Evolutionary conservation across 345 rosid species (phyloP), one percentile per base, ranked within the genome.

Genomic region (Hibiscus trionum): DNA sequence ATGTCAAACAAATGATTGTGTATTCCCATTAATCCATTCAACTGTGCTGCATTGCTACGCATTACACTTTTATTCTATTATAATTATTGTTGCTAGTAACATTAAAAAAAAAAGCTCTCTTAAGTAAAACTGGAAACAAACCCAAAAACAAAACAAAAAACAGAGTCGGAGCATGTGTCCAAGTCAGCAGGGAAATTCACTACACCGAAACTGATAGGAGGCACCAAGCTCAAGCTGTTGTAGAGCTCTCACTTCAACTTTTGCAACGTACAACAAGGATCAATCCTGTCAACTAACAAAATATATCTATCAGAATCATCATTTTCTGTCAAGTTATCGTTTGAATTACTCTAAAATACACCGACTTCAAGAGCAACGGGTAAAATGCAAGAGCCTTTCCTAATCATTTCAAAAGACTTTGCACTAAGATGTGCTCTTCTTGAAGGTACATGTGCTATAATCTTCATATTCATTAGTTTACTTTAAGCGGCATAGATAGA

Each of bases 281-380:
- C 50, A 67, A 72, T 39, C 66, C 81, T 75, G 73, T 59, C 70
- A 71, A 16, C 60, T 68, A 50, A 68, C 46, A 42, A 60, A 53
- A 15, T 11, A 7, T 17, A 56, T 5, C 56, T 11, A 61, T 37
- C n/a, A 68, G 72, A 68, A 0, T 44, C 10, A 68, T 39, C 5
- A 50, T 15, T n/a, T 19, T 69, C 15, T 49, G 66, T n/a, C 21
- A 11, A 59, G 21, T 55, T n/a, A 11, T 58, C 26, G 24, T 26
- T 39, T 77, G 27, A 39, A 49, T 49, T 35, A 15, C 61, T 10
- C 21, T 37, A 33, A 19, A 65, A 61, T 21, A 15, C 8, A 47
- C 37, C 26, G 42, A 58, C 47, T 59, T 47, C 19, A 60, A 21
- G 12, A 60, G 60, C 4, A 11, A 69, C 12, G 44, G 35, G 42